These are phyloP conservation scores for Globisporangium lucens DNA, from an alignment of 352 stramenopile genomes.

Conservation along the genomic window DNA sequence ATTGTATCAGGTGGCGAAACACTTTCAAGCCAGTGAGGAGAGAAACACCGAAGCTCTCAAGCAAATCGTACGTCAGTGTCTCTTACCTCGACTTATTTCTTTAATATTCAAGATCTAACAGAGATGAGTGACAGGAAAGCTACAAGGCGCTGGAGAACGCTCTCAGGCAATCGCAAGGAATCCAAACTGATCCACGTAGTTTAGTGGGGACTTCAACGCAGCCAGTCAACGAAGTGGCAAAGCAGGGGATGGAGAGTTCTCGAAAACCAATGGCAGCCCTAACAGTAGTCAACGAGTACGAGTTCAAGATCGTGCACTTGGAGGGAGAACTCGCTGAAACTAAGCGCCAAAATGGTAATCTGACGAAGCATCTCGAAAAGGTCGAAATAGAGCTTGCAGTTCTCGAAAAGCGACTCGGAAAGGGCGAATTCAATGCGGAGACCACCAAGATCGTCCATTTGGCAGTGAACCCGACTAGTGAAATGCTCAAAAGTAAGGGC, in stretches of 20 bases:
- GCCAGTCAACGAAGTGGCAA: neutral
- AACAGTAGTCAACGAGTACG: constrained; percentile 38
- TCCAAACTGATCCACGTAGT: constrained; percentile 15
- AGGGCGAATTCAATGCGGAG: constrained; percentile 74
- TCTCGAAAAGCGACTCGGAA: constrained; percentile 70
- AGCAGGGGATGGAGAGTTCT: constrained; percentile 4
- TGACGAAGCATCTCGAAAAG: constrained; percentile 63
- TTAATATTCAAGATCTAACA: constrained; percentile 6
- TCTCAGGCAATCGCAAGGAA: constrained; percentile 25
- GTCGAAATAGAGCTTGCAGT: constrained; percentile 56
- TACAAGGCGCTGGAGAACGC: constrained; percentile 32
- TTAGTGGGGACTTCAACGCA: neutral
- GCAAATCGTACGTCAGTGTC: constrained; percentile 39
- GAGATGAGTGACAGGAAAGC: constrained; percentile 27
- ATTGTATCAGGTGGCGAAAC: constrained; percentile 46
- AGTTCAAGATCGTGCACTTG: constrained; percentile 44
- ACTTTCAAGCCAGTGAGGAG: constrained; percentile 55
- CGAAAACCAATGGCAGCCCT: constrained; percentile 38
- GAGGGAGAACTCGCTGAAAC: constrained; percentile 41
- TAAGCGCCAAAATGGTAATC: constrained; percentile 43
- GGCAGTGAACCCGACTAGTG: constrained; percentile 75
- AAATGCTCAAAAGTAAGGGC: constrained; percentile 48
- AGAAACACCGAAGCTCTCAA: constrained; percentile 38
- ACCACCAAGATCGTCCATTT: constrained; percentile 89
- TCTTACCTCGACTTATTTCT: neutral